Conservation (phyloP, 2,329 filamentous ascomycete species). For the Cercospora zeae-maydis region DNA sequence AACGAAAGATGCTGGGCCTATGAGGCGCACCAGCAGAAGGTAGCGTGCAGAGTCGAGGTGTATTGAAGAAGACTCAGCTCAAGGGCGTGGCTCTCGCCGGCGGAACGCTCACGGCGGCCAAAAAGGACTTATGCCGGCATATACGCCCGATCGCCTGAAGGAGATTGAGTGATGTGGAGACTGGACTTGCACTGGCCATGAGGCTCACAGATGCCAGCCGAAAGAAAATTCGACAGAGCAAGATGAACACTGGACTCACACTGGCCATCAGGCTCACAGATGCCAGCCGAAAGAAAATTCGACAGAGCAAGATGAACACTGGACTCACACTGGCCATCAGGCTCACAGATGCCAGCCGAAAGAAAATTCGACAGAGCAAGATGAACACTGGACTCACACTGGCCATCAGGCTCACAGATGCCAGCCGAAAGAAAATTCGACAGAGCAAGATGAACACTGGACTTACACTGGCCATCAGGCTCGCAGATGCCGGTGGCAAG, state of each 20-base stretch:
- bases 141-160: not conserved
- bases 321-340: conserved; percentile 10
- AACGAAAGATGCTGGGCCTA: not conserved
- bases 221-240: not conserved
- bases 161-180: not conserved
- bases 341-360: conserved; percentile 13
- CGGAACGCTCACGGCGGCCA: not conserved
- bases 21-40: not conserved
- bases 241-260: conserved; percentile 6
- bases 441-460: not conserved
- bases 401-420: conserved; percentile 11
- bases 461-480: conserved; percentile 11
- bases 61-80: not conserved
- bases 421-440: not conserved
- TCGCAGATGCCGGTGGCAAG: conserved; percentile 6
- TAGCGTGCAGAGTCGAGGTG: not conserved
- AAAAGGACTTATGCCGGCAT: conserved; percentile 9
- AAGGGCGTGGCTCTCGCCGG: not conserved
- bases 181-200: conserved; percentile 5
- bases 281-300: not conserved
- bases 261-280: conserved; percentile 11
- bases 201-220: conserved; percentile 9
- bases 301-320: not conserved
- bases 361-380: too few relatives aligned
- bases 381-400: not conserved